Base-by-base conservation (phyloP, 371 early-diverging fungal species). In the Quaeritorhiza haematococci region DNA sequence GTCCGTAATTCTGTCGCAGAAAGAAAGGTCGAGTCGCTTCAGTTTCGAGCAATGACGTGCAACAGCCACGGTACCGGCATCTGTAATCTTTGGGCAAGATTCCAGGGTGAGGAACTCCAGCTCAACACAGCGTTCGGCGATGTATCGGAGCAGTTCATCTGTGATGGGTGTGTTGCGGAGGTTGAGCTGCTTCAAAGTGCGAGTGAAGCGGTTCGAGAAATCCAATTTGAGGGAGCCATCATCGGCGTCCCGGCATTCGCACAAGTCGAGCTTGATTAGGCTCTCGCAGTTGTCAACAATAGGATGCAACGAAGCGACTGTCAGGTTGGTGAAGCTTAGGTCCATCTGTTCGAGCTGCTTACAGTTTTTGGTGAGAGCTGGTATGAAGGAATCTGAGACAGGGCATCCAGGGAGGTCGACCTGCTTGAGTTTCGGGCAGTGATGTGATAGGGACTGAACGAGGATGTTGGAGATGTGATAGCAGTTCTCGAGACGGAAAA, bases 361-460 rank as follows among this genome's bases (percentile, higher is more conserved):
- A 54, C 74, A 74, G 52, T 62, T 72, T 45, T 61, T 61, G 17
- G 70, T 62, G 13, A 76, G 59, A 35, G 49, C 47, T 1, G 72
- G 69, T 38, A 76, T 52, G 41, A 74, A 76, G 1, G 72, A 60
- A 50, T 76, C 77, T 1, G 74, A 62, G 56, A 76, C 61, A 0
- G 73, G 74, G 59, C 77, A 76, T 23, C 77, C 77, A 4, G 71
- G 69, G 10, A 76, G 56, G 47, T 73, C 76, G 24, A 75, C 53
- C 56, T 60, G 44, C 28, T 67, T 53, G 33, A 76, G 56, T 41
- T 66, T 63, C 17, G 29, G 49, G 46, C 74, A 74, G 49, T 71
- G 62, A 1, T 66, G 54, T 4, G 73, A 61, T 7, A 76, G 52
- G 2, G 62, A 65, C 45, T 68, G 70, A 21, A 76, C 64, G 29